Evolutionary conservation across 768 basidiomycete genomes (phyloP).

Genomic region (Phaeolepiota aurea): DNA sequence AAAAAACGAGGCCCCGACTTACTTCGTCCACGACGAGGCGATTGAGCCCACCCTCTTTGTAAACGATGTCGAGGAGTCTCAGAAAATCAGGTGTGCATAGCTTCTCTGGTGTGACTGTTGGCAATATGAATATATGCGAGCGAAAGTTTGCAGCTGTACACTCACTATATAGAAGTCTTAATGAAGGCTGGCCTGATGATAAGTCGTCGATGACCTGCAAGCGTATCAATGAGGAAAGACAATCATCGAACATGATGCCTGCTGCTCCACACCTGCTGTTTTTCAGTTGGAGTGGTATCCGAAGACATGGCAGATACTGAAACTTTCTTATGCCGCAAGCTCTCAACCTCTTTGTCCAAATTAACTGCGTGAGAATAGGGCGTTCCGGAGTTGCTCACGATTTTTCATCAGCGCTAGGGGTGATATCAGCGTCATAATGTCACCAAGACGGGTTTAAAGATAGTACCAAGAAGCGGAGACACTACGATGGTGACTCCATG

Average conservation of each 20-base stretch:
- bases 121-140: neutral
- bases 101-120: slow-evolving; percentile 70
- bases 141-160: neutral
- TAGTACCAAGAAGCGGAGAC: slow-evolving; percentile 67
- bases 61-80: slow-evolving; percentile 36
- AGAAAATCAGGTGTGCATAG: slow-evolving; percentile 48
- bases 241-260: neutral
- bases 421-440: neutral
- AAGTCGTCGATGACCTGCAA: slow-evolving; percentile 56
- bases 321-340: slow-evolving; percentile 45
- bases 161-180: slow-evolving; percentile 67
- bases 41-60: slow-evolving; percentile 52
- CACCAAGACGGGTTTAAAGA: neutral
- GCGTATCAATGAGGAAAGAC: neutral
- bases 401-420: slow-evolving; percentile 71
- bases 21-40: slow-evolving; percentile 81
- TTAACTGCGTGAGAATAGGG: neutral
- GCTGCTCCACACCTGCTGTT: slow-evolving; percentile 33
- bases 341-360: slow-evolving; percentile 49
- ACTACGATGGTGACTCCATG: slow-evolving; percentile 67
- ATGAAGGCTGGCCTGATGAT: slow-evolving; percentile 44
- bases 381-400: slow-evolving; percentile 37
- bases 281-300: slow-evolving; percentile 49
- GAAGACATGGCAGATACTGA: slow-evolving; percentile 58
- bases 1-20: slow-evolving; percentile 8